Percentiles rank a stretch among this genome's conserved stretches.
Conservation (phyloP, 2,329 filamentous ascomycete genomes). For the Incumbomyces lentus region DNA sequence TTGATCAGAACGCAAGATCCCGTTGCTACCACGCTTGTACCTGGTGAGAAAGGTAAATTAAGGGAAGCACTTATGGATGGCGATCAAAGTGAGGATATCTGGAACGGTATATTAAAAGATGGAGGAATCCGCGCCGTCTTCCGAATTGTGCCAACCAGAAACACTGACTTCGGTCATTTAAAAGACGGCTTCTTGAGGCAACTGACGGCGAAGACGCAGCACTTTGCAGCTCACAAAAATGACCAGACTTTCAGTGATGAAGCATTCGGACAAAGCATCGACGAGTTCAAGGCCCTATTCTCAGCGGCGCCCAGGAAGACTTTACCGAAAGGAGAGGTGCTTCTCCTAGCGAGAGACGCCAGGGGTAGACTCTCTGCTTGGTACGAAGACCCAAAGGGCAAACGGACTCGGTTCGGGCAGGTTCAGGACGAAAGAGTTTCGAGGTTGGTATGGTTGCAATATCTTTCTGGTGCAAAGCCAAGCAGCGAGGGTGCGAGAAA, state of each 20-base stretch:
- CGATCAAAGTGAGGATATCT: slow-evolving; percentile 57
- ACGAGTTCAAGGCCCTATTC: slow-evolving; percentile 72
- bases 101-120: slow-evolving; percentile 59
- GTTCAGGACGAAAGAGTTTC: slow-evolving; percentile 72
- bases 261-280: slow-evolving; percentile 62
- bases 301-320: slow-evolving; percentile 56
- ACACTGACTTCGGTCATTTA: slow-evolving; percentile 88
- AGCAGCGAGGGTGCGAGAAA: slow-evolving; percentile 71
- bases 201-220: slow-evolving; percentile 62
- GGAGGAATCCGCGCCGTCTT: slow-evolving; percentile 64
- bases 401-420: slow-evolving; percentile 53
- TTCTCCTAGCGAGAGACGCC: slow-evolving; percentile 60
- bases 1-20: slow-evolving; percentile 54
- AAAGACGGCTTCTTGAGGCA: slow-evolving; percentile 84
- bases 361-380: slow-evolving; percentile 57
- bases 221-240: slow-evolving; percentile 39
- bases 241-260: slow-evolving; percentile 48
- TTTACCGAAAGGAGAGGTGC: slow-evolving; percentile 67
- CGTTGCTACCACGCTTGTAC: slow-evolving; percentile 69
- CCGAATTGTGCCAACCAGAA: slow-evolving; percentile 78
- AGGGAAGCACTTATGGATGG: slow-evolving; percentile 60
- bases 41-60: slow-evolving; percentile 67
- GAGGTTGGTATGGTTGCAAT: slow-evolving; percentile 77
- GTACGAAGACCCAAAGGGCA: slow-evolving; percentile 44
- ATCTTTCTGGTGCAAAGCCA: slow-evolving; percentile 75